Percentiles rank a stretch among this genome's conserved stretches.
Evolutionary conservation across 1,139 yeast species (phyloP).

Genomic region (Yamadazyma dushanensis): DNA sequence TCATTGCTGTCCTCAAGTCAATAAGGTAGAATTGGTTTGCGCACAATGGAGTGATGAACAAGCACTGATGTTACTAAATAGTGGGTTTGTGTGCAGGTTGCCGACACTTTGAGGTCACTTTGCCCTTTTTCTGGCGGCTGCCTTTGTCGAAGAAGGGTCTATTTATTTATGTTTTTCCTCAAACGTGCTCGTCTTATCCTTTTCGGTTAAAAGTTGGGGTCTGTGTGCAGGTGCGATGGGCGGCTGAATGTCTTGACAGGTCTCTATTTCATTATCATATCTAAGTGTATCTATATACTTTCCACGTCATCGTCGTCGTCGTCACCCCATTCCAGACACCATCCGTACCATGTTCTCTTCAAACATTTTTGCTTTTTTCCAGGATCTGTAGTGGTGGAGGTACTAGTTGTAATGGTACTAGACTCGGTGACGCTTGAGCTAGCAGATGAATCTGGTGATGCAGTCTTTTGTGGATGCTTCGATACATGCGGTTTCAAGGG

Average conservation of each 20-base stretch:
- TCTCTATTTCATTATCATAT: no score
- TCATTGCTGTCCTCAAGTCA: slow-evolving; percentile 1
- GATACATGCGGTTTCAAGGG: slow-evolving; percentile 30
- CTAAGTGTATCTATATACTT: no score
- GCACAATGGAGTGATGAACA: neutral
- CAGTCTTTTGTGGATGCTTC: slow-evolving; percentile 6
- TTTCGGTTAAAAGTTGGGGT: no score
- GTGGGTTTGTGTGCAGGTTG: neutral
- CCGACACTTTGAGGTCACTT: neutral
- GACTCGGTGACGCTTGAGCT: neutral
- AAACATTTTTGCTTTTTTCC: slow-evolving; percentile 30
- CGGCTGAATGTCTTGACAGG: no score
- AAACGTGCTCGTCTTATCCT: neutral
- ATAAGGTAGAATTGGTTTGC: neutral
- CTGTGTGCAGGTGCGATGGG: slow-evolving; percentile 3
- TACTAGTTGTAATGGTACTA: neutral
- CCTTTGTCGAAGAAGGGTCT: slow-evolving; percentile 6
- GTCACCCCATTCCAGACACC: slow-evolving; percentile 41
- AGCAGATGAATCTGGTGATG: neutral
- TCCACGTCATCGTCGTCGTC: slow-evolving; percentile 1
- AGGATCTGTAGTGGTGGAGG: slow-evolving; percentile 7
- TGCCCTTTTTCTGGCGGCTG: neutral
- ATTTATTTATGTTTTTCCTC: slow-evolving; percentile 3
- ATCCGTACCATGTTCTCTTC: slow-evolving; percentile 48
- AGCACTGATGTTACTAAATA: no score